Evolutionary conservation across 495 filamentous ascomycete species (phyloP), one percentile per base, ranked within the genome.

Genomic region (Cercophora samala): DNA sequence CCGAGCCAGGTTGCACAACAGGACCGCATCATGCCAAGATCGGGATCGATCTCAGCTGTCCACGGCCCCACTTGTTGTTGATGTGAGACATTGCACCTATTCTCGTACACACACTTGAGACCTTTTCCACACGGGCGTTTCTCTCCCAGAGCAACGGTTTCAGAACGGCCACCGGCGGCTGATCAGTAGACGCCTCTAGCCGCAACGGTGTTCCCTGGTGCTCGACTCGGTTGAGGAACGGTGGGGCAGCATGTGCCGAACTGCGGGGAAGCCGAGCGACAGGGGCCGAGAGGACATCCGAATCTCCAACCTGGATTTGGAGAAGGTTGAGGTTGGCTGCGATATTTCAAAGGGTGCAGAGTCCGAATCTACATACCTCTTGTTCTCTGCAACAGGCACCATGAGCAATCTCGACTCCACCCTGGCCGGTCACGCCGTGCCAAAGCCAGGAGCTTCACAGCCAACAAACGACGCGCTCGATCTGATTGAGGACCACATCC

Each of bases 401-500:
- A 65, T 65, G 64, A 65, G 64, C 55, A 59, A 32, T 42, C 64
- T 59, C 55, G 64, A 65, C 24, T 65, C 64, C 23, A 11, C 24
- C 64, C 55, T 65, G 3, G 64, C 54, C 13, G 54, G 64, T 18
- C 64, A 59, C 22, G 55, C 64, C 60, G 60, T 62, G 26, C 18
- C 60, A 5, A 62, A 62, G n/a, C 11, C 11, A n/a, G 25, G 26
- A 25, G 64, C 55, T 5, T 60, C 54, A 11, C 64, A 65, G 26
- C 55, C 64, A 9, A 60, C 54, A 5, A 55, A 55, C 21, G 21
- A 64, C 5, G 53, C 5, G 26, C 58, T 56, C 13, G 65, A 53
- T 6, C 63, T 69, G 17, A 59, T 75, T 60, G 71, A 75, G 29
- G 69, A 70, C 4, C 69, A 74, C 58, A 70, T 76, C 54, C 65